Conservation (phyloP, 176 grass and related monocot species). For the Triticum timopheevii region DNA sequence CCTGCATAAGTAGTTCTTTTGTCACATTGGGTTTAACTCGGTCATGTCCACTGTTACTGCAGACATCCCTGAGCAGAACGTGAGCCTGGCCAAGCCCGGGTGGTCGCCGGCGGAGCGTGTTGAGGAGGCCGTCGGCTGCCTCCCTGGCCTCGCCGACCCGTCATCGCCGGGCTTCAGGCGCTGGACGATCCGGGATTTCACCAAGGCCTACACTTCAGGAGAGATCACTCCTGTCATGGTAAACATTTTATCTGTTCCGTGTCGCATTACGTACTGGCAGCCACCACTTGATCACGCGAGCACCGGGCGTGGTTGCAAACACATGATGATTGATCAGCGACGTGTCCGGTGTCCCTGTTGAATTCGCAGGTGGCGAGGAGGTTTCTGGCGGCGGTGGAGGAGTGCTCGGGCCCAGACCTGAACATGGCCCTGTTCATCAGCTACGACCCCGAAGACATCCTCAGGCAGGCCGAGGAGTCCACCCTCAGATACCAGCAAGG, state of each 20-base stretch:
- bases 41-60: neutral
- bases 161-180: slow-evolving; percentile 26
- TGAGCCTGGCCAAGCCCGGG: slow-evolving; percentile 38
- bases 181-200: slow-evolving; percentile 69
- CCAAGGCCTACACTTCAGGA: slow-evolving; percentile 58
- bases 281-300: neutral
- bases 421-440: slow-evolving; percentile 88
- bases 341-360: too few species aligned
- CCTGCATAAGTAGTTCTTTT: too few species aligned
- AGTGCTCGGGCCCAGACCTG: slow-evolving; percentile 37
- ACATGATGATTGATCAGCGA: neutral
- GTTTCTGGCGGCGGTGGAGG: slow-evolving; percentile 63
- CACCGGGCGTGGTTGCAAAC: neutral
- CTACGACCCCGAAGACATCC: slow-evolving; percentile 51
- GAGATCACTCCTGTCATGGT: slow-evolving; percentile 65
- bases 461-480: slow-evolving; percentile 66
- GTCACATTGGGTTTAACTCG: neutral
- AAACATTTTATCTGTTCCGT: neutral
- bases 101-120: slow-evolving; percentile 51
- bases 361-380: slow-evolving; percentile 56
- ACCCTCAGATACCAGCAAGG: slow-evolving; percentile 65
- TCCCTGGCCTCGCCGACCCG: slow-evolving; percentile 38
- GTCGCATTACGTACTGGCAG: neutral
- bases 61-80: slow-evolving; percentile 65
- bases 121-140: slow-evolving; percentile 44